Conservation (phyloP, 192 early-diverging fungal species). For the Lobulomyces angularis region DNA sequence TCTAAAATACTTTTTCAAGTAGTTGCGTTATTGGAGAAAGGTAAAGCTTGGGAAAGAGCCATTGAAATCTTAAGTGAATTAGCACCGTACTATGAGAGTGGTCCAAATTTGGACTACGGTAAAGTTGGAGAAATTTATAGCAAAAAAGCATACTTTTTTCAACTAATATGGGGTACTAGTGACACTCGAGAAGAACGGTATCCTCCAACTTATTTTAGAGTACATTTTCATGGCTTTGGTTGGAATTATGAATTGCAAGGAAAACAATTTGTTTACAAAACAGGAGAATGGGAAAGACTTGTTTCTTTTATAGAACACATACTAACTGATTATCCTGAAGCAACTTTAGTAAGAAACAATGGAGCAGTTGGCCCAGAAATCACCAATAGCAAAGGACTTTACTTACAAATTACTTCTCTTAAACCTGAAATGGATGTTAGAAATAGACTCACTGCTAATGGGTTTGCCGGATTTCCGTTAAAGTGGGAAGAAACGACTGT, state of each 20-base stretch:
- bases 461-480: background rate
- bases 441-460: slow-evolving; percentile 21
- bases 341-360: slow-evolving; percentile 32
- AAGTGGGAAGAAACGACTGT: slow-evolving; percentile 5
- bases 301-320: slow-evolving; percentile 57
- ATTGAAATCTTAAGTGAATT: slow-evolving; percentile 54
- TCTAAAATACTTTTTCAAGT: slow-evolving; percentile 37
- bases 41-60: slow-evolving; percentile 61
- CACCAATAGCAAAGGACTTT: slow-evolving; percentile 38
- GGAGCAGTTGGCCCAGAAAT: slow-evolving; percentile 30
- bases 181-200: slow-evolving; percentile 30
- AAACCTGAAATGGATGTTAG: slow-evolving; percentile 47
- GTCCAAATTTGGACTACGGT: slow-evolving; percentile 33
- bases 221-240: slow-evolving; percentile 56
- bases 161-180: no score
- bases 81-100: slow-evolving; percentile 38
- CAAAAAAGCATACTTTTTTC: slow-evolving; percentile 40
- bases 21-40: slow-evolving; percentile 47
- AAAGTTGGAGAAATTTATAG: slow-evolving; percentile 39
- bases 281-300: slow-evolving; percentile 62
- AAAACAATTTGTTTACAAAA: slow-evolving; percentile 60
- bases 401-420: slow-evolving; percentile 57
- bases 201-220: slow-evolving; percentile 51
- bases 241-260: slow-evolving; percentile 39
- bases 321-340: slow-evolving; percentile 49